phyloP scores from a whole-genome alignment of 2,329 filamentous ascomycete genomes.

The Diaporthe humulicola region DNA sequence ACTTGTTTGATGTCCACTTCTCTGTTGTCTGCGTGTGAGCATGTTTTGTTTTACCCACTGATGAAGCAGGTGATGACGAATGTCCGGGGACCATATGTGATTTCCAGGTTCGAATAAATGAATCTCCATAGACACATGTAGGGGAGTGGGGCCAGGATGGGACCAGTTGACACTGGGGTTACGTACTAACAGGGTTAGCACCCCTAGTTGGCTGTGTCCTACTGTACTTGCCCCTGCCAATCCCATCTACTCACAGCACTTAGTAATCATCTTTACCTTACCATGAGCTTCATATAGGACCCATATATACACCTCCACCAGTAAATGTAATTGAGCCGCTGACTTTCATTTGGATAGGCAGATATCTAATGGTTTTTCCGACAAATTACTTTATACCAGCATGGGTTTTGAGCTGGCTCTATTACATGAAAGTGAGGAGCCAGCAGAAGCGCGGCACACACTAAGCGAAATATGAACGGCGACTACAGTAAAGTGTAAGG shows the following conservation, averaged over 20 bases:
- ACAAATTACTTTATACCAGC: no score
- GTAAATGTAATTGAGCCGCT: neutral
- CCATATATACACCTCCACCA: neutral
- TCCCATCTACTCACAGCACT: no score
- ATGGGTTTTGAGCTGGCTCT: no score
- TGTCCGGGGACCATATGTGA: neutral
- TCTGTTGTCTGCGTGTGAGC: neutral
- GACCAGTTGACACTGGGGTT: neutral
- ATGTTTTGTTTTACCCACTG: neutral
- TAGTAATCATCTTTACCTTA: neutral
- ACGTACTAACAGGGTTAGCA: neutral
- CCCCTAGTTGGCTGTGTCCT: no score
- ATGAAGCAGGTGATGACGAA: conserved; percentile 23
- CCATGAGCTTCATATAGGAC: neutral
- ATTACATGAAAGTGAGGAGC: no score
- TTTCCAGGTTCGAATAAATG: neutral
- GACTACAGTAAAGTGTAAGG: no score
- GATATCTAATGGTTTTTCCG: no score
- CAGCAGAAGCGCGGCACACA: no score
- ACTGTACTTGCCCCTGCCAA: neutral
- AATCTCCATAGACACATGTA: conserved; percentile 1
- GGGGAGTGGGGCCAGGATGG: neutral
- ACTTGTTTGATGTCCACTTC: neutral
- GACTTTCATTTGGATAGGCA: no score
- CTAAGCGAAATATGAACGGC: no score